Evolutionary conservation across 1,139 yeast species (phyloP).

Genomic region (Saccharomyces hybrid): DNA sequence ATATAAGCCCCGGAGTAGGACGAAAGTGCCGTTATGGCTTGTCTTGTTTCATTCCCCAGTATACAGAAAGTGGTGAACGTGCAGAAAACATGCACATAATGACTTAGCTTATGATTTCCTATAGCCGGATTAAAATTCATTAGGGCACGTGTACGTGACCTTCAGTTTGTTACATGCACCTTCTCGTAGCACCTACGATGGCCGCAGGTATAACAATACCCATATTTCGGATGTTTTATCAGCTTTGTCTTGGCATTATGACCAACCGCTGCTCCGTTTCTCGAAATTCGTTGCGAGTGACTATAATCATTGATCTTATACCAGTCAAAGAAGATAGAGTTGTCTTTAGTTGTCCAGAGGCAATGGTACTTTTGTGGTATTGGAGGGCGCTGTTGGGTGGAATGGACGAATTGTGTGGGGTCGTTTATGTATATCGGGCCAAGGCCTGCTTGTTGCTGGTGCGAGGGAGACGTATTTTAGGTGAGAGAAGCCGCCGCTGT

Average conservation of each 20-base stretch:
- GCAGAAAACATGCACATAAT: not conserved
- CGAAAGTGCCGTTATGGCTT: slow-evolving; percentile 28
- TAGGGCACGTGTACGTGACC: not conserved
- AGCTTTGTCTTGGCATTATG: not conserved
- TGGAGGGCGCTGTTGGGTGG: not conserved
- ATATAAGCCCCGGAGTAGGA: slow-evolving; percentile 33
- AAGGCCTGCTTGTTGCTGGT: not conserved
- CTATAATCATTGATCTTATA: not conserved
- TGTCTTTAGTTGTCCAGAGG: not conserved
- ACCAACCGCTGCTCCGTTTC: not conserved
- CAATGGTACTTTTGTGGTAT: not conserved
- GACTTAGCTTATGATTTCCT: not conserved
- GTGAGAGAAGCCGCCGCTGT: not conserved
- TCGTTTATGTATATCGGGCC: not conserved
- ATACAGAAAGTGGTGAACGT: slow-evolving; percentile 23
- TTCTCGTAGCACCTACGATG: not conserved
- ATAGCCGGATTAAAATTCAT: not conserved
- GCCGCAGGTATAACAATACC: not conserved
- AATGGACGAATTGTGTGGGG: not conserved
- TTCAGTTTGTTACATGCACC: not conserved
- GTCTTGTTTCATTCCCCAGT: slow-evolving; percentile 31
- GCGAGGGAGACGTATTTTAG: not conserved
- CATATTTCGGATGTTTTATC: not conserved
- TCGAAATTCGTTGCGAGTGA: not conserved
- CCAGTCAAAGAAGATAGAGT: not conserved